Conservation (phyloP, 352 stramenopile species). For the Albugo candida region DNA sequence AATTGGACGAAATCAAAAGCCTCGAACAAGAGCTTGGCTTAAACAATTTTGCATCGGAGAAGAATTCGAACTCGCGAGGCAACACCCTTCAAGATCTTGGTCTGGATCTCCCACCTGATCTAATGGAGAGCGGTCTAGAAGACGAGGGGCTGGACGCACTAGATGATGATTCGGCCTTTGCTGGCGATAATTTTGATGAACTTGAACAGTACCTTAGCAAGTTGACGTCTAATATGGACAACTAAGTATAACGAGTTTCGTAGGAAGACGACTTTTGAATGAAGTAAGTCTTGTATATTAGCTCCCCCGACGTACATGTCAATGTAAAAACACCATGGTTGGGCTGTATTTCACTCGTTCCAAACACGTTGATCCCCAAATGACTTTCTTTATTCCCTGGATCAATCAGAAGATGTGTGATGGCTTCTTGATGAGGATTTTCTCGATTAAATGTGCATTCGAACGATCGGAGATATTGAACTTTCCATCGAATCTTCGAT, state of each 20-base stretch:
- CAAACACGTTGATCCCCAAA: no score
- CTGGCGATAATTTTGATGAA: conserved; percentile 74
- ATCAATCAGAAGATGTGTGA: no score
- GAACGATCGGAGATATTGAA: conserved; percentile 63
- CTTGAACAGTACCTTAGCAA: conserved; percentile 75
- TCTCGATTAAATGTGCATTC: conserved; percentile 65
- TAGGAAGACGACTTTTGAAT: no score
- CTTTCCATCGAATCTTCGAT: conserved; percentile 45
- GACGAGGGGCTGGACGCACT: conserved; percentile 56
- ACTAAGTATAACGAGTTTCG: no score
- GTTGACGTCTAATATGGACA: conserved; percentile 7
- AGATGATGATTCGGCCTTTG: conserved; percentile 57
- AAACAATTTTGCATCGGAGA: conserved; percentile 27
- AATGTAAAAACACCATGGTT: no score
- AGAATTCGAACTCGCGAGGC: conserved; percentile 19
- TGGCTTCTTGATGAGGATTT: conserved; percentile 18
- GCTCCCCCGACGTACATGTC: no score
- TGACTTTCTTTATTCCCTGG: no score
- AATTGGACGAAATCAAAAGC: conserved; percentile 70
- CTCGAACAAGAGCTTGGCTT: conserved; percentile 69
- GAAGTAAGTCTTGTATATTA: no score
- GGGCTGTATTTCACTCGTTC: no score
- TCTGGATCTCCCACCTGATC: conserved; percentile 21
- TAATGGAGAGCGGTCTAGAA: neutral
- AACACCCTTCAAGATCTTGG: conserved; percentile 9